phyloP scores from a whole-genome alignment of 2,329 filamentous ascomycete genomes.

The Epichloe gansuensis region DNA sequence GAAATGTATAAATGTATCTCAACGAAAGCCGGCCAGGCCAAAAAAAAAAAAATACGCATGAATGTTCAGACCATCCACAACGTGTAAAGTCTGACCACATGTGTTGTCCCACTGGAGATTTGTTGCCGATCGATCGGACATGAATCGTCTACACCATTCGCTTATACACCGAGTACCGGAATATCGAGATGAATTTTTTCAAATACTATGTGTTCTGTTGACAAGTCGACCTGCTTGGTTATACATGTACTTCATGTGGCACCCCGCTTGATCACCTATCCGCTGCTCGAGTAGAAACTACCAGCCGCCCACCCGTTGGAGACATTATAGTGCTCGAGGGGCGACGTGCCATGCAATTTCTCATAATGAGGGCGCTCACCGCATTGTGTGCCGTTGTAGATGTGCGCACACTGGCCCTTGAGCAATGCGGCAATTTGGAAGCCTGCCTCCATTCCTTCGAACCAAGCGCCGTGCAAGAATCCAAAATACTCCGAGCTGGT shows the following conservation, averaged over 20 bases:
- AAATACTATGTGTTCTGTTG: too few relatives aligned
- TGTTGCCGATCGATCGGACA: too few relatives aligned
- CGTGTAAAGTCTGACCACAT: too few relatives aligned
- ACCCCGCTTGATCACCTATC: neutral
- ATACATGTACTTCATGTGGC: neutral
- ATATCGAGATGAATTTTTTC: too few relatives aligned
- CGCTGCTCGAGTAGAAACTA: constrained; percentile 15
- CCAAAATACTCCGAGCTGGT: constrained; percentile 53
- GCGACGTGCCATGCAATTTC: constrained; percentile 20
- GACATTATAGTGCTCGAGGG: constrained; percentile 19
- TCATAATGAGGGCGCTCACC: constrained; percentile 13
- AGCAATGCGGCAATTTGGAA: constrained; percentile 26
- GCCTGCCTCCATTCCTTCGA: constrained; percentile 40
- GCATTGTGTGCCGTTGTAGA: constrained; percentile 7
- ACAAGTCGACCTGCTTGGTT: neutral
- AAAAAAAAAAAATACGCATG: too few relatives aligned
- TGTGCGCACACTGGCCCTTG: constrained; percentile 8
- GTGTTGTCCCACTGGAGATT: too few relatives aligned
- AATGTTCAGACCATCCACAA: too few relatives aligned
- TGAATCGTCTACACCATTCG: too few relatives aligned
- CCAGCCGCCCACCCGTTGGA: constrained; percentile 26
- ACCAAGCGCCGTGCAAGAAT: constrained; percentile 51
- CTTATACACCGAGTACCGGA: too few relatives aligned
- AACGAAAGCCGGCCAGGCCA: too few relatives aligned
- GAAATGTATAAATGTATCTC: too few relatives aligned